Conservation (phyloP, 176 grass and related monocot genomes). For the Alloteropsis semialata region DNA sequence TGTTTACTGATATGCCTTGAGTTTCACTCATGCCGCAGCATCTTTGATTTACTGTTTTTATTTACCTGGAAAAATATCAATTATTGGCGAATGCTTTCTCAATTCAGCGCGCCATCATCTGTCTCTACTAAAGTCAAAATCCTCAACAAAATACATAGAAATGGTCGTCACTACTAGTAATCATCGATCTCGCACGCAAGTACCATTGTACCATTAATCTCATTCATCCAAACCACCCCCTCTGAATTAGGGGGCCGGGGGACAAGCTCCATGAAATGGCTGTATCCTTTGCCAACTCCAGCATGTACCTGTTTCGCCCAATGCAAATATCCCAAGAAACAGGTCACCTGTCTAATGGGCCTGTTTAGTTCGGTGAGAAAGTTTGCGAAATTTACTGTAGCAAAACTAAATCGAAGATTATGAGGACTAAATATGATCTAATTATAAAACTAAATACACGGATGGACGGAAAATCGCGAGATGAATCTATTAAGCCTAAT, state of each 20-base stretch:
- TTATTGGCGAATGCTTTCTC: background rate
- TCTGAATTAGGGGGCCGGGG: background rate
- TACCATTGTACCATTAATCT: background rate
- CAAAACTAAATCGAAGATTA: too few species aligned
- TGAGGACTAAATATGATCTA: too few species aligned
- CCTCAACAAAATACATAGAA: slow-evolving; percentile 11
- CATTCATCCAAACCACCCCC: background rate
- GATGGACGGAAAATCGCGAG: too few species aligned
- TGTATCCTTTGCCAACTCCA: background rate
- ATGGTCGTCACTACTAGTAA: background rate
- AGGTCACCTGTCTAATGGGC: background rate
- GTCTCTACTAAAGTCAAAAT: background rate
- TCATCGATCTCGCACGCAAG: background rate
- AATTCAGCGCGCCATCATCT: background rate
- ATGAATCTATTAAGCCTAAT: too few species aligned
- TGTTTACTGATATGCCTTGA: slow-evolving; percentile 9
- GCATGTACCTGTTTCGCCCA: background rate
- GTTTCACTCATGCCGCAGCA: slow-evolving; percentile 16
- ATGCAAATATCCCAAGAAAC: background rate
- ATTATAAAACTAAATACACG: too few species aligned
- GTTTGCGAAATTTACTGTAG: too few species aligned
- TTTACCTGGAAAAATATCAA: background rate
- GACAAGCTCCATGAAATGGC: background rate
- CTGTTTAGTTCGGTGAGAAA: too few species aligned
- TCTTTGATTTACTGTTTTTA: too few species aligned